Percentiles rank a stretch among this genome's conserved stretches.
Conservation (phyloP, 306 rosid species). For the Begonia loranthoides region DNA sequence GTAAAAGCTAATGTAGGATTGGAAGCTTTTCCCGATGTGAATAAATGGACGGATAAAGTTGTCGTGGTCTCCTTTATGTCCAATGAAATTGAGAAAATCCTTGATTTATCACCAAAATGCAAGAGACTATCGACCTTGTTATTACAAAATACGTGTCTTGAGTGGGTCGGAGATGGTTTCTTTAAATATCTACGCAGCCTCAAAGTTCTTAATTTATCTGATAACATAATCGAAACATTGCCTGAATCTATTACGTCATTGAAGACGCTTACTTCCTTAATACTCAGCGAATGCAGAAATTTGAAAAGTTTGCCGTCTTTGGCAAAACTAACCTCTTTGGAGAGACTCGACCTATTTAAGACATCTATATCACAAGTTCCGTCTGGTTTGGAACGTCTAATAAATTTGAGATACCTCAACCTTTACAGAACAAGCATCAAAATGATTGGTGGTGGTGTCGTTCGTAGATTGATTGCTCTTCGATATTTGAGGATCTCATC, state of each 20-base stretch:
- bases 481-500: neutral
- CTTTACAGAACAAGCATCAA: neutral
- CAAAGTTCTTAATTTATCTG: no score
- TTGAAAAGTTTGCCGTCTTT: constrained; percentile 3
- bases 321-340: neutral
- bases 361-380: constrained; percentile 6
- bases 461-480: no score
- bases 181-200: neutral
- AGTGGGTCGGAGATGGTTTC: neutral
- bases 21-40: neutral
- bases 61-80: neutral
- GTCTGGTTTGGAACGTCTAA: neutral
- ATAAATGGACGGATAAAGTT: constrained; percentile 7
- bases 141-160: neutral
- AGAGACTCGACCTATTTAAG: neutral
- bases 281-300: neutral
- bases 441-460: neutral
- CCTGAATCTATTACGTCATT: constrained; percentile 3
- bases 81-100: neutral
- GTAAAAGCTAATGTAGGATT: neutral
- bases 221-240: neutral
- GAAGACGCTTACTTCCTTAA: constrained; percentile 1
- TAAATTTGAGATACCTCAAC: constrained; percentile 1
- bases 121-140: constrained; percentile 4
- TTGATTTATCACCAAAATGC: constrained; percentile 1